These are phyloP conservation scores for Penicillium odoratum DNA, from an alignment of 495 filamentous ascomycete genomes.

Conservation along the genomic window DNA sequence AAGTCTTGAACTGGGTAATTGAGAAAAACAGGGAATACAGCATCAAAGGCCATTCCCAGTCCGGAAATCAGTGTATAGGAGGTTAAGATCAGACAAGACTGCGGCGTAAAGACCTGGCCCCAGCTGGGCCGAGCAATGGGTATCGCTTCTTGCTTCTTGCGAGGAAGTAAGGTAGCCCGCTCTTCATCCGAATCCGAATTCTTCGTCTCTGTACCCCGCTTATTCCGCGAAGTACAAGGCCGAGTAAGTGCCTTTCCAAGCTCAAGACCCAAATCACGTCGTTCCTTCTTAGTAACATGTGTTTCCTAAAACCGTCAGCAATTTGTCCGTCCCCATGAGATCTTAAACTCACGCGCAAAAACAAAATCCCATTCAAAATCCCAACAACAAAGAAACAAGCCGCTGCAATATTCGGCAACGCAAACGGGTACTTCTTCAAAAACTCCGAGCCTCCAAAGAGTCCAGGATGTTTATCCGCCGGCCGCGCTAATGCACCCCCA, in stretches of 20 bases:
- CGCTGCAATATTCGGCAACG: constrained; percentile 77
- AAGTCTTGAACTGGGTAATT: constrained; percentile 64
- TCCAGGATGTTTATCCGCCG: constrained; percentile 64
- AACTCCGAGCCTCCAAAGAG: constrained; percentile 67
- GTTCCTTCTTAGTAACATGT: constrained; percentile 60
- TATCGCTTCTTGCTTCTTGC: constrained; percentile 14
- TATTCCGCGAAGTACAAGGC: constrained; percentile 26
- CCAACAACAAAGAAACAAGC: constrained; percentile 72
- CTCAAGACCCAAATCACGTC: constrained; percentile 66
- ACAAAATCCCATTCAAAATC: constrained; percentile 67
- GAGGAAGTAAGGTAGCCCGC: constrained; percentile 34
- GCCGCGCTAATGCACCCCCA: constrained; percentile 81
- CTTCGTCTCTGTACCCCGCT: constrained; percentile 15
- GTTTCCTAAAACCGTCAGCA: constrained; percentile 57
- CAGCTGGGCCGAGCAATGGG: constrained; percentile 48
- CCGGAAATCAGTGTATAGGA: constrained; percentile 74
- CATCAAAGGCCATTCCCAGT: constrained; percentile 77
- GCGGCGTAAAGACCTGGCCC: constrained; percentile 67
- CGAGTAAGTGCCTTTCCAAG: constrained; percentile 55
- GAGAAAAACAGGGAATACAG: constrained; percentile 78
- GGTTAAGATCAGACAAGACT: constrained; percentile 74
- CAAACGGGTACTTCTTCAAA: constrained; percentile 74
- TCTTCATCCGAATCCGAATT: constrained; percentile 36
- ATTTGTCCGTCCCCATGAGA: neutral
- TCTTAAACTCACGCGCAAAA: constrained; percentile 51